phyloP scores from a whole-genome alignment of 1,284 basidiomycete species.

The Sporisorium iseilematis-ciliati region DNA sequence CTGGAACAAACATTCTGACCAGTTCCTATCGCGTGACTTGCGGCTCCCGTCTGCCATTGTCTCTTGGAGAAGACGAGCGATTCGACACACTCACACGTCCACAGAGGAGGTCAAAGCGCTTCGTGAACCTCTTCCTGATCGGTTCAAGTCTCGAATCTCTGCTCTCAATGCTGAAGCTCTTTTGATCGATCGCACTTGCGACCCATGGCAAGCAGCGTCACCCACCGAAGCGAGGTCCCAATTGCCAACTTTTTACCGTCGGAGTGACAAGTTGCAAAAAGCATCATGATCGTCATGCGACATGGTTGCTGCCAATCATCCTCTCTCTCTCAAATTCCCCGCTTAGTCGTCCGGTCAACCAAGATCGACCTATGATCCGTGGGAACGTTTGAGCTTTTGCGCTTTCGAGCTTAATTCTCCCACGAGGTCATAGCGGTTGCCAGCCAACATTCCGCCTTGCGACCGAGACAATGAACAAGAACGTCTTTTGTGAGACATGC shows the following conservation, averaged over 20 bases:
- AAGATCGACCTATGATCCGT: constrained; percentile 12
- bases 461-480: background rate
- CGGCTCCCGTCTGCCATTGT: too few relatives aligned
- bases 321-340: constrained; percentile 7
- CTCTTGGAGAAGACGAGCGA: too few relatives aligned
- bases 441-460: background rate
- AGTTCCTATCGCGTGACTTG: too few relatives aligned
- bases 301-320: constrained; percentile 2
- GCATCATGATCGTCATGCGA: constrained; percentile 22
- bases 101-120: too few relatives aligned
- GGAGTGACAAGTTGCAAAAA: constrained; percentile 6
- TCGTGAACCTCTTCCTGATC: too few relatives aligned
- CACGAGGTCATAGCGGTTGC: constrained; percentile 10
- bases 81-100: background rate
- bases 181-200: too few relatives aligned
- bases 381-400: background rate
- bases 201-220: constrained; percentile 2
- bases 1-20: too few relatives aligned
- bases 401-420: constrained; percentile 5
- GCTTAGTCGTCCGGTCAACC: constrained; percentile 22
- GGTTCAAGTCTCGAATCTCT: too few relatives aligned
- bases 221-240: background rate
- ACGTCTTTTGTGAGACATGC: constrained; percentile 2
- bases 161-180: too few relatives aligned
- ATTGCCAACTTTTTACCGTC: constrained; percentile 1